These are phyloP conservation scores for Melastoma malabathricum DNA, from an alignment of 345 rosid genomes.

Conservation along the genomic window DNA sequence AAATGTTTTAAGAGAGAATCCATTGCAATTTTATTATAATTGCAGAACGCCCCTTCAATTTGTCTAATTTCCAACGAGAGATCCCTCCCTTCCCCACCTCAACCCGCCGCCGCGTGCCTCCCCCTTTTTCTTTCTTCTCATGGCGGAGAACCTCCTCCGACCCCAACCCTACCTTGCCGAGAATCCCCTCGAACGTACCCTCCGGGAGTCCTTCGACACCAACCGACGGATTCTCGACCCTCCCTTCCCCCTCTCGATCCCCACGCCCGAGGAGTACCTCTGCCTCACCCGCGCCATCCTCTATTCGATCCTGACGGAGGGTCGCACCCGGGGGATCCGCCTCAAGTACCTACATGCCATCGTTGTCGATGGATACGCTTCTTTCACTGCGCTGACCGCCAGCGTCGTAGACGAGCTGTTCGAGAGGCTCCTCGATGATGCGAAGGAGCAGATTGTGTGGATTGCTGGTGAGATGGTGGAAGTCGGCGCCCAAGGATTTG, in stretches of 20 bases:
- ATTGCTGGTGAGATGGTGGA: conserved; percentile 45
- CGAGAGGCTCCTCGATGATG: conserved; percentile 40
- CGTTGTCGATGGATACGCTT: conserved; percentile 58
- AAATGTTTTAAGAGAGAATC: no score
- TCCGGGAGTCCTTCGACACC: conserved; percentile 43
- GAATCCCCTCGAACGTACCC: conserved; percentile 40
- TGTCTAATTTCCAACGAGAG: no score
- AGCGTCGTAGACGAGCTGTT: conserved; percentile 40
- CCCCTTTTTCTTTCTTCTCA: conserved; percentile 2
- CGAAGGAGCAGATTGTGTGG: conserved; percentile 50
- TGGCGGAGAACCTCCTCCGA: conserved; percentile 34
- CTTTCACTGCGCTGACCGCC: conserved; percentile 32
- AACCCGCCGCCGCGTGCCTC: not conserved
- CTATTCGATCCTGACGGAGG: conserved; percentile 42
- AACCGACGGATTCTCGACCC: conserved; percentile 39
- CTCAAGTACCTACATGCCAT: conserved; percentile 55
- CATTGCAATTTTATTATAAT: no score
- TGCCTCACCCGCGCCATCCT: conserved; percentile 51
- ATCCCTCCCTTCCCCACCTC: no score
- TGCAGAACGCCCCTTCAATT: no score
- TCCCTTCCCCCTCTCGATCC: conserved; percentile 44
- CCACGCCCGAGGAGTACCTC: conserved; percentile 33
- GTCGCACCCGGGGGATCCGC: conserved; percentile 30
- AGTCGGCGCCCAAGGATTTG: conserved; percentile 47
- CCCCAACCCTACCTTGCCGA: conserved; percentile 27